A percentile compares a stretch with the other conserved stretches of the same genome.
Conservation (phyloP, 805 yeast species). For the Cyberlindnera galapagoensis region DNA sequence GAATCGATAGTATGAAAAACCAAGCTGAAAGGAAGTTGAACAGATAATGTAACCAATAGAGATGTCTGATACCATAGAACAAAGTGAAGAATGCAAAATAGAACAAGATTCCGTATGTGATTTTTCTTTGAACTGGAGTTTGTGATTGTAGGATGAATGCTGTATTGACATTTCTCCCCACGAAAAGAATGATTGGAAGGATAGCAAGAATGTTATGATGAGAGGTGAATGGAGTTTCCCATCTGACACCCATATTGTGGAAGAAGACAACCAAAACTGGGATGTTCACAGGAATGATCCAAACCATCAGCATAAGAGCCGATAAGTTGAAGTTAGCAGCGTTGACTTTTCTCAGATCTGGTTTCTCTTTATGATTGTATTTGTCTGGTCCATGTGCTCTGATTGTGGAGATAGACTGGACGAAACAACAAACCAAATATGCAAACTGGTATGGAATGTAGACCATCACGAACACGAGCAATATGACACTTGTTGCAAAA, state of each 20-base stretch:
- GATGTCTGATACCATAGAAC: conserved; percentile 70
- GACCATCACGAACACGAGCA: conserved; percentile 44
- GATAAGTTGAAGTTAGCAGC: conserved; percentile 57
- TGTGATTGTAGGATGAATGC: conserved; percentile 35
- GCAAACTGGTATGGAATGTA: conserved; percentile 82
- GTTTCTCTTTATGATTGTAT: conserved; percentile 12
- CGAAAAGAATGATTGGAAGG: conserved; percentile 59
- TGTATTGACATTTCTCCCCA: conserved; percentile 48
- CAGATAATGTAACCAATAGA: conserved; percentile 80
- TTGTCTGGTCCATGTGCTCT: conserved; percentile 21
- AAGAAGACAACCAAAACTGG: conserved; percentile 78
- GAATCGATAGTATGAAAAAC: conserved; percentile 28
- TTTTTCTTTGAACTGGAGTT: conserved; percentile 22
- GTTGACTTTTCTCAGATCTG: conserved; percentile 21
- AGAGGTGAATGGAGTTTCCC: conserved; percentile 82
- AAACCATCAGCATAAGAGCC: conserved; percentile 58
- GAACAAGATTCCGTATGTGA: conserved; percentile 33
- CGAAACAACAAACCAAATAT: conserved; percentile 48
- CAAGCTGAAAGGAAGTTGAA: conserved; percentile 59
- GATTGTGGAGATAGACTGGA: conserved; percentile 51
- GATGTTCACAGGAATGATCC: conserved; percentile 72
- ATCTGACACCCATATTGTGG: conserved; percentile 67
- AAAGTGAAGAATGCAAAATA: conserved; percentile 58
- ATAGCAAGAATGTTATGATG: conserved; percentile 81
- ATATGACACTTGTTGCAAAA: conserved; percentile 13